Evolutionary conservation across 441 rosid genomes (phyloP), one percentile per base, ranked within the genome.

Genomic region (Pelargonium myrrhifolium): DNA sequence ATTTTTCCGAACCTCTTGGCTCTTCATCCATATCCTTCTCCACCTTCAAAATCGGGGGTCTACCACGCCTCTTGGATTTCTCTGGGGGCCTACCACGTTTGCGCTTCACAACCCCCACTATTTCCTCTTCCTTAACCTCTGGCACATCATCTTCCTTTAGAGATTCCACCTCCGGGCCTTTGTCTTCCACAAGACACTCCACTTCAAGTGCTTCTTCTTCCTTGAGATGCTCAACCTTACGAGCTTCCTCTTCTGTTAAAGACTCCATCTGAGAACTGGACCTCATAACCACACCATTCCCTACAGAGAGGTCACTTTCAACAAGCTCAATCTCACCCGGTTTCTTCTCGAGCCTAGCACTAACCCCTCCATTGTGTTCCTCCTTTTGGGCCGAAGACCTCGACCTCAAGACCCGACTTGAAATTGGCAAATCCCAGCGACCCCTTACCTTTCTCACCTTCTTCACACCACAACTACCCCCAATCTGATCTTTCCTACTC

Each of bases 341-440:
- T 0, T 37, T 37, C 40, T 37, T 37, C 40, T 37, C 40, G 40
- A 37, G 40, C 53, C 67, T 45, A 53, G 62, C 22, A 47, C 62
- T 28, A 37, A 37, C 40, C 40, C 40, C 66, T 20, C 15, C 62
- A 71, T 51, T 69, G 12, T 47, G 67, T 68, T 56, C 47, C 8
- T 42, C 69, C 45, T 28, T 73, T 39, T 76, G 66, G 28, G 60
- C 40, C 56, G 72, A 76, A 74, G 77, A 63, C 64, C 80, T 71
- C 0, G 90, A 87, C 40, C 89, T 81, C 40, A 92, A 80, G 70
- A 82, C 82, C 76, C 85, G 82, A 15, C 74, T 74, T 17, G 72
- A 64, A 53, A 75, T 70, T 66, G 64, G 77, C 56, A 71, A 45
- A 62, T 72, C 72, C 56, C 70, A 3, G 39, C 14, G 20, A 24